Percentiles rank a stretch among this genome's conserved stretches.
phyloP scores from a whole-genome alignment of 2,329 filamentous ascomycete genomes.

The Aureobasidium lini region DNA sequence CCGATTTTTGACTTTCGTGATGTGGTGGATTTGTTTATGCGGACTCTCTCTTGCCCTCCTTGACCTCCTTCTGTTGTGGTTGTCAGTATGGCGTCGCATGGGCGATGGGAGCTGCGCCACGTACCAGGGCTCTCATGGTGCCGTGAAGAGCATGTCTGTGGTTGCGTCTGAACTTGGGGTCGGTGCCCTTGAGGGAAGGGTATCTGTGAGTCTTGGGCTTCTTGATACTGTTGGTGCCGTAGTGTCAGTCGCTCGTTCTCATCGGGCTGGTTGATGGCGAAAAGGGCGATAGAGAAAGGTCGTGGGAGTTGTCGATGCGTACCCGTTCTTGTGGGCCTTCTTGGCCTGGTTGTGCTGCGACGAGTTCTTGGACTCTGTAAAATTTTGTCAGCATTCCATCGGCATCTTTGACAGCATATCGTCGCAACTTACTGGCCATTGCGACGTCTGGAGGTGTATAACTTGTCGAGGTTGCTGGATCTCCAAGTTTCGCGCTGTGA shows the following conservation, averaged over 20 bases:
- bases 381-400: constrained; percentile 14
- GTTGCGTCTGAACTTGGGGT: constrained; percentile 99
- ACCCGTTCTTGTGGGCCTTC: constrained; percentile 99
- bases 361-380: constrained; percentile 97
- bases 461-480: constrained; percentile 12
- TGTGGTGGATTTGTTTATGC: constrained; percentile 50
- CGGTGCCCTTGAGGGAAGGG: constrained; percentile 95
- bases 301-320: constrained; percentile 32
- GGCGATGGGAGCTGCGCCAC: constrained; percentile 30
- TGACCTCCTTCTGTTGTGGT: constrained; percentile 77
- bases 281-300: neutral
- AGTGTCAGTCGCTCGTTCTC: constrained; percentile 11
- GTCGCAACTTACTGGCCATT: constrained; percentile 60
- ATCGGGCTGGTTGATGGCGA: neutral
- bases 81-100: constrained; percentile 21
- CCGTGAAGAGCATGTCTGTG: constrained; percentile 99
- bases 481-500: constrained; percentile 11
- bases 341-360: constrained; percentile 97
- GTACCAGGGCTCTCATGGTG: constrained; percentile 94
- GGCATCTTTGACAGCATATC: neutral
- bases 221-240: constrained; percentile 70
- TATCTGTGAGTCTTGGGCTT: constrained; percentile 99
- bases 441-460: constrained; percentile 37
- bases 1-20: constrained; percentile 14
- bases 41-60: constrained; percentile 87